These are phyloP conservation scores for Melanopsichium pennsylvanicum DNA, from an alignment of 1,284 basidiomycete species.

Conservation along the genomic window DNA sequence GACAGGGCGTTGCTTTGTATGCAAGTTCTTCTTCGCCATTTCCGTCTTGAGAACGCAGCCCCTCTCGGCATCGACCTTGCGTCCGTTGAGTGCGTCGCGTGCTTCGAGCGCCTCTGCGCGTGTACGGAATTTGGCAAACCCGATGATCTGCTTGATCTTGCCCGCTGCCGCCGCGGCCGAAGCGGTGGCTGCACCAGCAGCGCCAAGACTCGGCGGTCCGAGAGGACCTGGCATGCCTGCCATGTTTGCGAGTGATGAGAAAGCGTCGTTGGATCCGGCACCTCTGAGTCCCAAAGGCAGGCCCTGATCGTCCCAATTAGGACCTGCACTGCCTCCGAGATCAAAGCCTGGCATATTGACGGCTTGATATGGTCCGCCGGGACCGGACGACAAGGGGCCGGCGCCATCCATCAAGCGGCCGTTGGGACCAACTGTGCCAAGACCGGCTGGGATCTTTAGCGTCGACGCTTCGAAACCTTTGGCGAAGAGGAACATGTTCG, in stretches of 20 bases:
- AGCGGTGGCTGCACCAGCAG: conserved; percentile 17
- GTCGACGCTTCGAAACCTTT: conserved; percentile 96
- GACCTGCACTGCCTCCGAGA: conserved; percentile 18
- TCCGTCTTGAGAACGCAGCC: conserved; percentile 94
- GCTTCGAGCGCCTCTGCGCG: conserved; percentile 87
- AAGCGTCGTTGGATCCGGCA: conserved; percentile 39
- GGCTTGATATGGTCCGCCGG: conserved; percentile 54
- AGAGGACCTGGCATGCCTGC: conserved; percentile 26
- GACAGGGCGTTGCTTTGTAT: conserved; percentile 71
- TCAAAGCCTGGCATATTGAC: conserved; percentile 55
- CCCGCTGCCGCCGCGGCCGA: conserved; percentile 30
- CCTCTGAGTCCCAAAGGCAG: conserved; percentile 47
- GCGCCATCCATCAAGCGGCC: conserved; percentile 27
- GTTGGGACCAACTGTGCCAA: conserved; percentile 67
- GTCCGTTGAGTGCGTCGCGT: conserved; percentile 86
- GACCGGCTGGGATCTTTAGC: conserved; percentile 92
- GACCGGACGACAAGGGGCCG: conserved; percentile 27
- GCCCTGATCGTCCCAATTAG: conserved; percentile 46
- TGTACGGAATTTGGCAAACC: conserved; percentile 93
- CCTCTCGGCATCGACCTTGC: conserved; percentile 91
- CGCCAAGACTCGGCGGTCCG: conserved; percentile 25
- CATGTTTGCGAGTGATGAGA: conserved; percentile 39
- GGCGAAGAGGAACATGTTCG: conserved; percentile 98
- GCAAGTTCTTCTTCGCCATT: conserved; percentile 99
- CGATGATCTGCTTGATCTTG: conserved; percentile 84